Base-by-base conservation (phyloP, 1,284 basidiomycete species). In the Veloboletus limbatus region DNA sequence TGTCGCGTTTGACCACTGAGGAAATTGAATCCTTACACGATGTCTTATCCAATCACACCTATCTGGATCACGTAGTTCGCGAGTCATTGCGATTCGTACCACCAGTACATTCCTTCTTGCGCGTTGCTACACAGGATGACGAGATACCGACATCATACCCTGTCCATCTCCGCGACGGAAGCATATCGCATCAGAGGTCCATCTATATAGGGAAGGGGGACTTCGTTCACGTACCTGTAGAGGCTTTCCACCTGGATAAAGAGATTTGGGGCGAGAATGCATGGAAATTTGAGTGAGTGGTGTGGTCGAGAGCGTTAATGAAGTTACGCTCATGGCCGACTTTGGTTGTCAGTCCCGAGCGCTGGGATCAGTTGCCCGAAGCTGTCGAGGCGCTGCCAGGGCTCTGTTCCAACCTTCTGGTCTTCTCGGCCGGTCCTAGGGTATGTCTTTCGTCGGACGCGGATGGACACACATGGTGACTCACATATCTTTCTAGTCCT, bases 61-160 rank as follows among this genome's bases (percentile, higher is more conserved):
- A 78, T 51, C 73, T 95, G 35, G 75, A 93, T 57, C 90, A 91
- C 45, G 81, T 95, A 21, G 70, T 79, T 17, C 77, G 81, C 39
- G 91, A 93, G 66, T 75, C 78, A 1, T 67, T 93, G 39, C 79
- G 90, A 16, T 67, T 92, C 27, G 77, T 87, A 21, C 85, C 90
- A 3, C 88, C 89, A 3, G 73, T 91, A n/a, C 85, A 90, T 61
- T 88, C 85, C 3, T 85, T 86, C 9, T 69, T 91, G 35, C 77
- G 89, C 13, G 81, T 86, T 5, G 85, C 88, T 6, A 82, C 75
- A 2, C 73, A 78, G 55, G 85, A 90, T 55, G 87, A 91, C 55
- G 74, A 80, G 43, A 73, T 92, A 14, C 90, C 90, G 0, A 80
- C 81, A 3, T 76, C 76, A 44, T 75, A 76, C 42, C 82, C 87